Evolutionary conservation across 768 basidiomycete genomes (phyloP), one percentile per base, ranked within the genome.

Genomic region (Mycena filopes): DNA sequence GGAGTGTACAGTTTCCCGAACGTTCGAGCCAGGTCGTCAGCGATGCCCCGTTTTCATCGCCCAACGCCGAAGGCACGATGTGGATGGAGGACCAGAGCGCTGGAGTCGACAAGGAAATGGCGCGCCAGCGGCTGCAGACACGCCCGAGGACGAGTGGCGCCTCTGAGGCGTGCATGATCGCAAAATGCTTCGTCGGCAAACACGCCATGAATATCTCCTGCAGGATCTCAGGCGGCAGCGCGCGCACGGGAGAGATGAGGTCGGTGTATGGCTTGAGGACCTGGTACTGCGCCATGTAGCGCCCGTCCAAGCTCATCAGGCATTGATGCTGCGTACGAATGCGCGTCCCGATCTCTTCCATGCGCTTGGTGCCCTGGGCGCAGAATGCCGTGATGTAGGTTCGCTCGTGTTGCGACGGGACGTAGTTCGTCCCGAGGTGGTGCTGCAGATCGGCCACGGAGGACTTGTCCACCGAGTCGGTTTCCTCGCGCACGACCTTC

Each of bases 171-270:
- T 63, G 28, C 47, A 56, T 63, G 47, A 56, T 49, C 28, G 61
- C 46, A 49, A 28, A 36, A 48, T 63, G 54, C 4, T n/a, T 10
- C 4, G 26, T 26, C 10, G 61, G 61, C 1, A 63, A 38, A 18
- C 61, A 63, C 7, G 38, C 46, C 20, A 50, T 38, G 21, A 63
- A 63, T 1, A 63, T 63, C 23, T 63, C 55, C 47, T 63, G 53
- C 25, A 63, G 31, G 20, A 63, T 63, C 40, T 63, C 61, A 21
- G 55, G 54, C 11, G 61, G 61, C 15, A 56, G 16, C 5, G 53
- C 38, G 7, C 61, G 61, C 12, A 55, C n/a, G 23, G 61, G 54
- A 12, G 61, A 63, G 15, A 56, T 13, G n/a, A 63, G 61, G 2
- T 54, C 61, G 26, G 18, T 21, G 29, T 63, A 63, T 13, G 61